Conservation (phyloP, 192 early-diverging fungal species). For the Gryganskiella cystojenkinii region DNA sequence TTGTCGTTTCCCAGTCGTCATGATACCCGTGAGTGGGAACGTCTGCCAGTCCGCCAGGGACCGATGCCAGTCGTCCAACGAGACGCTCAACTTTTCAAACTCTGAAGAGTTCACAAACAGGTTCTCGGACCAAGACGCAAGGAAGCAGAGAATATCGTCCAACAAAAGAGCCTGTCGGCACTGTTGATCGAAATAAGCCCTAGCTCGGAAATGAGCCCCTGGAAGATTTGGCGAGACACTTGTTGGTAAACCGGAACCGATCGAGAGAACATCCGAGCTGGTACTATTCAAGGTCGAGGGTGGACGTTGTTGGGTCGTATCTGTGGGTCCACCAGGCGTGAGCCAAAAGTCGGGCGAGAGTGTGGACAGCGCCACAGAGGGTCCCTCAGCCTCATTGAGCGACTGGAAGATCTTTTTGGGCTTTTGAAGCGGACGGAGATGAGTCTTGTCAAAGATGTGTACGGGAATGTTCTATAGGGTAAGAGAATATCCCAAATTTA, state of each 20-base stretch:
- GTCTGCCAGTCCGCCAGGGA: constrained; percentile 41
- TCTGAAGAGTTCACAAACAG: constrained; percentile 40
- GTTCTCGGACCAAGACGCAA: constrained; percentile 44
- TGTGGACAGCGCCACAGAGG: neutral
- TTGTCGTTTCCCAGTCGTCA: neutral
- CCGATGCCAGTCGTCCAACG: constrained; percentile 45
- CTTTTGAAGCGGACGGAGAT: constrained; percentile 27
- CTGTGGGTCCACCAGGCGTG: neutral
- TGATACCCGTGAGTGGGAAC: constrained; percentile 41
- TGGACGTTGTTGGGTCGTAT: neutral
- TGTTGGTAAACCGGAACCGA: constrained; percentile 6
- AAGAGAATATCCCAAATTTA: too few relatives aligned
- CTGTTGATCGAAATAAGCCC: constrained; percentile 46
- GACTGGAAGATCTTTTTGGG: constrained; percentile 4
- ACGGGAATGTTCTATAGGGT: constrained; percentile 39
- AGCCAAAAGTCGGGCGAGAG: constrained; percentile 22
- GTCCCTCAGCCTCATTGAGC: neutral
- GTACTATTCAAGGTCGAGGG: neutral
- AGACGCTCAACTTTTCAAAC: constrained; percentile 42
- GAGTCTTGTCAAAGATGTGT: constrained; percentile 49
- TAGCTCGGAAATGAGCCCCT: constrained; percentile 27
- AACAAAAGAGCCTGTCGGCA: constrained; percentile 43
- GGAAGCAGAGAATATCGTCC: constrained; percentile 41
- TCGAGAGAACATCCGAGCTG: neutral
- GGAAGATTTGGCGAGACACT: constrained; percentile 13